A percentile compares a stretch with the other conserved stretches of the same genome.
These are phyloP conservation scores for Daldinia vernicosa DNA, from an alignment of 495 filamentous ascomycete genomes.

Conservation along the genomic window DNA sequence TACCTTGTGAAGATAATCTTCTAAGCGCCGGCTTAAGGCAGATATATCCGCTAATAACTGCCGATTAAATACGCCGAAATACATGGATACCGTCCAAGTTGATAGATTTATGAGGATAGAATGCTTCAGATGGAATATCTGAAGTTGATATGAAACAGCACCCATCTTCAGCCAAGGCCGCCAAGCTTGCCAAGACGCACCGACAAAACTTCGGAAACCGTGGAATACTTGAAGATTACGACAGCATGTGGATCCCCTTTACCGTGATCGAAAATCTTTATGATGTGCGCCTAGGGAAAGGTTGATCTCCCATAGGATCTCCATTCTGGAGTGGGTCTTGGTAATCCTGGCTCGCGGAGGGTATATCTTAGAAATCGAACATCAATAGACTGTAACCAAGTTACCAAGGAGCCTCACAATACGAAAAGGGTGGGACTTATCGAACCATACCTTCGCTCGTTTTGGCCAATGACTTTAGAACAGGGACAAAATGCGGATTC, in stretches of 20 bases:
- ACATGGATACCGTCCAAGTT: background rate
- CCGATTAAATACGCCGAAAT: slow-evolving; percentile 8
- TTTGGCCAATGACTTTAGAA: slow-evolving; percentile 4
- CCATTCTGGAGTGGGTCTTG: background rate
- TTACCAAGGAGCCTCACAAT: slow-evolving; percentile 32
- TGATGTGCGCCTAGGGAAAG: slow-evolving; percentile 36
- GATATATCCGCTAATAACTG: background rate
- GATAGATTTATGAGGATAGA: background rate
- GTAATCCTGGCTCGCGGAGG: background rate
- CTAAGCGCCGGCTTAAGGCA: background rate
- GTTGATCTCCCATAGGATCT: slow-evolving; percentile 33
- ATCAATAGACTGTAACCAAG: slow-evolving; percentile 12
- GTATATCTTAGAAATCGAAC: background rate
- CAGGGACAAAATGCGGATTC: background rate
- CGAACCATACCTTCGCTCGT: slow-evolving; percentile 19
- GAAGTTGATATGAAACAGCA: slow-evolving; percentile 35
- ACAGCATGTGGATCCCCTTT: slow-evolving; percentile 27
- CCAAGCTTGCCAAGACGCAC: slow-evolving; percentile 31
- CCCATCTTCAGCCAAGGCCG: slow-evolving; percentile 23
- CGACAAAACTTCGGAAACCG: slow-evolving; percentile 13
- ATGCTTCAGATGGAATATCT: slow-evolving; percentile 34
- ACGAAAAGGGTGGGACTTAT: slow-evolving; percentile 21
- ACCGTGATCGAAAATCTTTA: slow-evolving; percentile 10
- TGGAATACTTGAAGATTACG: slow-evolving; percentile 25
- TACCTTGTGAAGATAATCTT: background rate